Base-by-base conservation (phyloP, 495 filamentous ascomycete species). In the Xylaria castorea region DNA sequence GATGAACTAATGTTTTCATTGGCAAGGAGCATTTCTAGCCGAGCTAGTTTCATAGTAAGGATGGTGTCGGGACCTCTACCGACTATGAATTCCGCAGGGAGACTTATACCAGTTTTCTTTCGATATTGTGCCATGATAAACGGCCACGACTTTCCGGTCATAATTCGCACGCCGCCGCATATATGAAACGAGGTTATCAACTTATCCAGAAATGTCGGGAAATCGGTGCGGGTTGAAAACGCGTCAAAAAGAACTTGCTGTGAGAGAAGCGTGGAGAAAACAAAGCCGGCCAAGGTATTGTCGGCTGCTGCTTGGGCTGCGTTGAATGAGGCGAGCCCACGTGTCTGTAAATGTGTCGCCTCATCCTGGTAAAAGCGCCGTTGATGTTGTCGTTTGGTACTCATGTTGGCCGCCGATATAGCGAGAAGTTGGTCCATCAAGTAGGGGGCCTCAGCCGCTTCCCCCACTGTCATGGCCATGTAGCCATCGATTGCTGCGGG, bases 401-500 rank as follows among this genome's bases (percentile, higher is more conserved):
- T 82, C 40, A 84, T 71, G 48, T 86, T 81, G 25, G 85, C 66
- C 6, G 84, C 82, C 44, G 81, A 77, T 22, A 85, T 30, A 8
- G 81, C 83, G 5, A 86, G 78, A 18, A 81, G 22, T 60, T 83
- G 74, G 70, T 83, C 80, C 76, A 84, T 79, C 5, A 85, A 76
- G 68, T 81, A 86, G 4, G 83, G 80, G 7, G 77, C 75, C 16
- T 73, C 46, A n/a, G 83, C 58, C 2, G 71, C 67, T 50, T 76
- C 71, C 30, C 70, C 20, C 6, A 75, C 66, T 4, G 69, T 40
- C 55, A 71, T 71, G 25, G 53, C 36, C 30, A 74, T 63, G 34
- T 71, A 63, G 7, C 62, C 36, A 14, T 66, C 57, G 18, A 61
- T 7, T 14, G 66, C 34, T 7, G 9, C 27, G 2, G 50, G 8